phyloP scores from a whole-genome alignment of 176 grass and related monocot species.

The Oryza officinalis region DNA sequence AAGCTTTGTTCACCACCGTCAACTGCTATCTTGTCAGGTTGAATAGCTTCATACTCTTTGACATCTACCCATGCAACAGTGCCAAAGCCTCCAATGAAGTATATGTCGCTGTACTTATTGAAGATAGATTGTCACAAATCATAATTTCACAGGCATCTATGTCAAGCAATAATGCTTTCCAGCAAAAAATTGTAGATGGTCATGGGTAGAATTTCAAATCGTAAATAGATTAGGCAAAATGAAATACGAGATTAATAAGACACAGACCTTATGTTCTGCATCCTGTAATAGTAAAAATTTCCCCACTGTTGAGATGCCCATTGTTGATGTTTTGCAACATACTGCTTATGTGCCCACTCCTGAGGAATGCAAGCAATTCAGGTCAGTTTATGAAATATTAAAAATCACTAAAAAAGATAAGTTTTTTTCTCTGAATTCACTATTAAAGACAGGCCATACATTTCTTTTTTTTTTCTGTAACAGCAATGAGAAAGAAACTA shows the following conservation, averaged over 20 bases:
- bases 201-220: not conserved
- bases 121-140: constrained; percentile 22
- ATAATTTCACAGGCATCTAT: constrained; percentile 8
- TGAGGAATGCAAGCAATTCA: constrained; percentile 28
- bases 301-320: constrained; percentile 99
- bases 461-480: not conserved
- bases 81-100: constrained; percentile 99
- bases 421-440: not conserved
- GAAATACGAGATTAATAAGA: constrained; percentile 25
- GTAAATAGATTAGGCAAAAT: constrained; percentile 8
- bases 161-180: not conserved
- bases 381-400: not conserved
- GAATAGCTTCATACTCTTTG: constrained; percentile 78
- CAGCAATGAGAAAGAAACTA: constrained; percentile 10
- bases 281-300: constrained; percentile 98
- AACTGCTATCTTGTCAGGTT: constrained; percentile 94
- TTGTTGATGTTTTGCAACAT: constrained; percentile 94
- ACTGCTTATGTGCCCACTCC: constrained; percentile 97
- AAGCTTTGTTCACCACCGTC: constrained; percentile 85
- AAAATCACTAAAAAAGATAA: constrained; percentile 4
- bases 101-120: constrained; percentile 69
- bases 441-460: not conserved
- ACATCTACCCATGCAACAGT: constrained; percentile 98
- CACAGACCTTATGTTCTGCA: constrained; percentile 89
- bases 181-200: not conserved